A percentile compares a stretch with the other conserved stretches of the same genome.
These are phyloP conservation scores for Ustilaginoidea virens DNA, from an alignment of 2,329 filamentous ascomycete species.

Conservation along the genomic window DNA sequence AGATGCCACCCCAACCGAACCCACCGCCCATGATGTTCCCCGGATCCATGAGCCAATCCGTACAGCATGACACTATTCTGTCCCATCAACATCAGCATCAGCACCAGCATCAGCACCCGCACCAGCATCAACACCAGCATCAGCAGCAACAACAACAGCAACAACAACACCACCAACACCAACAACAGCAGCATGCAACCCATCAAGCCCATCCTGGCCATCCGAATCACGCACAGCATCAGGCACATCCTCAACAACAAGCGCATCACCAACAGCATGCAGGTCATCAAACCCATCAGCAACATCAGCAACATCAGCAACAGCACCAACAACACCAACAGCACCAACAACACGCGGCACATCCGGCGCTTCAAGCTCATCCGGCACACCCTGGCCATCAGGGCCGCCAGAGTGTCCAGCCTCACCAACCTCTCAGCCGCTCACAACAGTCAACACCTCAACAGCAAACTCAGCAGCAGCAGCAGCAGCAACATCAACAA, in stretches of 20 bases:
- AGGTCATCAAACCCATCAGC: conserved; percentile 8
- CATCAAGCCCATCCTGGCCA: conserved; percentile 12
- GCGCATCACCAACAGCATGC: conserved; percentile 12
- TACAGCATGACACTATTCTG: conserved; percentile 26
- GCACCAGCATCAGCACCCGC: conserved; percentile 19
- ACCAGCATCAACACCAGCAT: conserved; percentile 15
- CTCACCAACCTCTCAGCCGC: conserved; percentile 10
- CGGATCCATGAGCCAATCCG: conserved; percentile 23
- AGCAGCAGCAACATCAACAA: conserved; percentile 6
- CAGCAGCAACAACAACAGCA: conserved; percentile 17
- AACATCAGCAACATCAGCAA: conserved; percentile 13
- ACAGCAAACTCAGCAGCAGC: conserved; percentile 8
- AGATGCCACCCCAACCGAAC: conserved; percentile 26
- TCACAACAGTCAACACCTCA: conserved; percentile 15
- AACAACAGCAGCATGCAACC: conserved; percentile 11
- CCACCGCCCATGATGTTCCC: conserved; percentile 22
- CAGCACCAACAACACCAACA: conserved; percentile 9
- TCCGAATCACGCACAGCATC: conserved; percentile 13
- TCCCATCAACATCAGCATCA: conserved; percentile 26
- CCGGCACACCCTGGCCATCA: conserved; percentile 7
- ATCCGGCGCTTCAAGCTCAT: conserved; percentile 13
- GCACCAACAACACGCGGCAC: conserved; percentile 10
- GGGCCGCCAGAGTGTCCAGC: conserved; percentile 13
- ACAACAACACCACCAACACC: conserved; percentile 14
- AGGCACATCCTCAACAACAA: conserved; percentile 14